Percentiles rank a stretch among this genome's conserved stretches.
Evolutionary conservation across 208 protist species (phyloP).

Genomic region (Leishmania arabica): DNA sequence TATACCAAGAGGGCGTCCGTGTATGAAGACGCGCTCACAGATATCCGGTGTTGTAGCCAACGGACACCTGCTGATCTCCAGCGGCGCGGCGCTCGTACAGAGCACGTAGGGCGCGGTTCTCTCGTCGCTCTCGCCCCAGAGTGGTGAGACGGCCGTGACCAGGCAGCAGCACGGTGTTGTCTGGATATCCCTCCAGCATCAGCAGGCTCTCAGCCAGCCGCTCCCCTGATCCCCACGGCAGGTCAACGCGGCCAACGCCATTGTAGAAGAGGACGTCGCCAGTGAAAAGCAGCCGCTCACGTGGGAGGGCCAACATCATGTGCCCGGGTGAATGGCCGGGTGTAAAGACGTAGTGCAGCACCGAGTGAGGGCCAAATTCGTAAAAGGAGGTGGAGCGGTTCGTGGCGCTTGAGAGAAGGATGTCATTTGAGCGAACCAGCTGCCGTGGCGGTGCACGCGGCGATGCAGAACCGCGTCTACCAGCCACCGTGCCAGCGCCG

Average conservation of each 20-base stretch:
- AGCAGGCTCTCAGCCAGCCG: slow-evolving; percentile 81
- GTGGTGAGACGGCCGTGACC: slow-evolving; percentile 87
- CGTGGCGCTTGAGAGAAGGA: slow-evolving; percentile 76
- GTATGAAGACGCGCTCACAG: slow-evolving; percentile 28
- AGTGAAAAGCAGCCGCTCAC: slow-evolving; percentile 84
- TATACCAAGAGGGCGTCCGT: neutral
- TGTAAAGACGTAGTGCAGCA: slow-evolving; percentile 88
- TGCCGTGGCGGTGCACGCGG: slow-evolving; percentile 22
- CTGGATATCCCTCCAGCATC: slow-evolving; percentile 73
- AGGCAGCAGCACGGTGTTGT: slow-evolving; percentile 84
- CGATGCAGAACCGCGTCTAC: neutral
- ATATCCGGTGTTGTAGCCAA: slow-evolving; percentile 90
- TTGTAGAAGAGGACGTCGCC: slow-evolving; percentile 89
- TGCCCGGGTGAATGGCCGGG: slow-evolving; percentile 89
- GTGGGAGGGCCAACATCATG: slow-evolving; percentile 88
- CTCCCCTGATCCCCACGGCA: slow-evolving; percentile 81
- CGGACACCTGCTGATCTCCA: slow-evolving; percentile 61
- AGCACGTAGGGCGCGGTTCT: slow-evolving; percentile 71
- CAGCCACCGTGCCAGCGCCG: neutral
- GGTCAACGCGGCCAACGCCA: slow-evolving; percentile 82
- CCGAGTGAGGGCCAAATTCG: slow-evolving; percentile 72
- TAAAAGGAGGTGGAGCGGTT: slow-evolving; percentile 83
- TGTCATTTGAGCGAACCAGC: slow-evolving; percentile 63
- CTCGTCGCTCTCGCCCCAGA: slow-evolving; percentile 76
- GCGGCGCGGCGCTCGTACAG: slow-evolving; percentile 73